Conservation (phyloP, 495 filamentous ascomycete species). For the Penicillium turbatum region DNA sequence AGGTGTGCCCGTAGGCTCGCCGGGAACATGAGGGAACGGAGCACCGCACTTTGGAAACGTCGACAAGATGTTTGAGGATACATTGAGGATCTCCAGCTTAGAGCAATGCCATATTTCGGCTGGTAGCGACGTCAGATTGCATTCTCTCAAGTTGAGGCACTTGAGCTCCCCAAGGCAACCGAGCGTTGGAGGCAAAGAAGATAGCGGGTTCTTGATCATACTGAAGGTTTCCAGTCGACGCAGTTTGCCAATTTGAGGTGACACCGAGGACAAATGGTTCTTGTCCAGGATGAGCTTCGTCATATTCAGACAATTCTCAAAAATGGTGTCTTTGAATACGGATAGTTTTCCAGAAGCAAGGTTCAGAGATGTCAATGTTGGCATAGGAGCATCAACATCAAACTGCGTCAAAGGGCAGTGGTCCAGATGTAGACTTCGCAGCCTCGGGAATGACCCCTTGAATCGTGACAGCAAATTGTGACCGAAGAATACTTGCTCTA, state of each 20-base stretch:
- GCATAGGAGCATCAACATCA: constrained; percentile 69
- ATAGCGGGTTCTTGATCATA: constrained; percentile 84
- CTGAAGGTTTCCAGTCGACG: constrained; percentile 85
- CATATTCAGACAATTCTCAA: constrained; percentile 80
- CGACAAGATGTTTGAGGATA: constrained; percentile 88
- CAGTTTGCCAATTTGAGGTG: constrained; percentile 76
- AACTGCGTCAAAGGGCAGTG: constrained; percentile 93
- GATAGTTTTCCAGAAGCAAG: constrained; percentile 83
- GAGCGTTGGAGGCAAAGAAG: constrained; percentile 75
- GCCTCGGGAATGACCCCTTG: constrained; percentile 74
- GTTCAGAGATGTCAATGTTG: constrained; percentile 78
- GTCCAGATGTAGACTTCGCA: constrained; percentile 80
- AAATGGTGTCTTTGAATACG: constrained; percentile 76
- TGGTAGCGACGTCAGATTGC: constrained; percentile 83
- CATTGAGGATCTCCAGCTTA: constrained; percentile 85
- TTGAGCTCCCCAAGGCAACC: constrained; percentile 79
- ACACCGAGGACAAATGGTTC: constrained; percentile 91
- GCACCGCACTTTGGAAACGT: constrained; percentile 81
- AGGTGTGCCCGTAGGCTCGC: constrained; percentile 48
- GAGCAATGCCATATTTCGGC: constrained; percentile 90
- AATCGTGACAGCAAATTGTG: constrained; percentile 91
- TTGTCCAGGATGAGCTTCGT: constrained; percentile 85
- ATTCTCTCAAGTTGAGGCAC: constrained; percentile 82
- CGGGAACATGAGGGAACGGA: constrained; percentile 54
- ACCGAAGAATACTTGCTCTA: constrained; percentile 81